Base-by-base conservation (phyloP, 1,139 yeast species). In the Blastobotrys proliferans region DNA sequence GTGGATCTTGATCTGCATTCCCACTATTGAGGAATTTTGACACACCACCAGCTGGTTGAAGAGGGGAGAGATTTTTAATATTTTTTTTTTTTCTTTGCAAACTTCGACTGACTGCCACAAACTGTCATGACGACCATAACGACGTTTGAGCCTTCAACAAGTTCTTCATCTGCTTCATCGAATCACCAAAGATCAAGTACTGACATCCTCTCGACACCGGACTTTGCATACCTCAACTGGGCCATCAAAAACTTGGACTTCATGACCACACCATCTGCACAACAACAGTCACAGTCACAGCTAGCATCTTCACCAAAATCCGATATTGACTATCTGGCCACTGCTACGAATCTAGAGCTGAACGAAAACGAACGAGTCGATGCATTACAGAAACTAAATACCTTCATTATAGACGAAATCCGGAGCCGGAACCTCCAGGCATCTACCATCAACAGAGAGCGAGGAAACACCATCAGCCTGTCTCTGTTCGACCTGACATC, bases 161-260 rank as follows among this genome's bases (percentile, higher is more conserved):
- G n/a, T n/a, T n/a, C n/a, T n/a, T n/a, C n/a, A n/a, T n/a, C n/a
- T n/a, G n/a, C n/a, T n/a, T n/a, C n/a, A n/a, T n/a, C n/a, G n/a
- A n/a, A n/a, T n/a, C n/a, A n/a, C n/a, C n/a, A n/a, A n/a, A n/a
- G n/a, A n/a, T n/a, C n/a, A n/a, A n/a, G n/a, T n/a, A n/a, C 26
- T n/a, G 35, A 26, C 8, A 8, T 35, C 11, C 21, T 35, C 17
- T 24, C 39, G 11, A 24, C 39, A 24, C 39, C 41, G 22, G 41
- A 28, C 22, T 38, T 38, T 38, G 41, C 41, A 21, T 38, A 38
- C 20, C 29, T 38, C 21, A 18, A 19, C 19, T 21, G 28, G 35
- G 35, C 35, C n/a, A 19, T 28, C 11, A 10, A 14, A 11, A 27
- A 22, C 2, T 29, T 38, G 20, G 35, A 38, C n/a, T 20, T 28